phyloP scores from a whole-genome alignment of 805 yeast genomes.

The Barnettozyma sucrosica region DNA sequence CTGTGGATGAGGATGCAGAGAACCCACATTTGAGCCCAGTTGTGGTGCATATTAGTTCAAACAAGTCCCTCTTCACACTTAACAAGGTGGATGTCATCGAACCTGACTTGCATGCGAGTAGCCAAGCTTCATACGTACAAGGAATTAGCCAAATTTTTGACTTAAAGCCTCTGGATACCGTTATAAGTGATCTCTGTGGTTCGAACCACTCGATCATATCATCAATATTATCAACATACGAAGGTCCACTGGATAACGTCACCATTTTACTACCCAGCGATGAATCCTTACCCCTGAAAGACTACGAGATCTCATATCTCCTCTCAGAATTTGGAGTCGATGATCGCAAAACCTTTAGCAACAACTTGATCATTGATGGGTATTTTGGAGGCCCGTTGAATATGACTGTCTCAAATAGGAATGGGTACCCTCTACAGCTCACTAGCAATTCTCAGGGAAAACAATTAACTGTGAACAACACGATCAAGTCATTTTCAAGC shows the following conservation, averaged over 20 bases:
- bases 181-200: constrained; percentile 22
- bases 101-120: constrained; percentile 50
- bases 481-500: constrained; percentile 29
- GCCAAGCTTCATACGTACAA: constrained; percentile 62
- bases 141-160: constrained; percentile 48
- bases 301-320: constrained; percentile 43
- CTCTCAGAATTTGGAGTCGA: constrained; percentile 25
- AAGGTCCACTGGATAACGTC: constrained; percentile 24
- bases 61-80: constrained; percentile 28
- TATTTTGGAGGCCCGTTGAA: constrained; percentile 38
- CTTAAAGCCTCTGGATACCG: constrained; percentile 32
- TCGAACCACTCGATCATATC: not conserved
- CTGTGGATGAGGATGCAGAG: constrained; percentile 11
- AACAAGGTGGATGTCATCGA: constrained; percentile 48
- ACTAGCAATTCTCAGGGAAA: constrained; percentile 28
- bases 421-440: constrained; percentile 22
- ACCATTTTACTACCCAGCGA: constrained; percentile 47
- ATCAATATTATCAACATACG: not conserved
- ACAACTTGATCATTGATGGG: constrained; percentile 35
- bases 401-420: constrained; percentile 20
- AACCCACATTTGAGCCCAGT: constrained; percentile 27
- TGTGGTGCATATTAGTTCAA: constrained; percentile 12
- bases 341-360: constrained; percentile 26
- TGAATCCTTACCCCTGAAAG: constrained; percentile 30
- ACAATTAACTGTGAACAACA: constrained; percentile 31